phyloP scores from a whole-genome alignment of 2,329 filamentous ascomycete species.

The Aspergillus versicolor region DNA sequence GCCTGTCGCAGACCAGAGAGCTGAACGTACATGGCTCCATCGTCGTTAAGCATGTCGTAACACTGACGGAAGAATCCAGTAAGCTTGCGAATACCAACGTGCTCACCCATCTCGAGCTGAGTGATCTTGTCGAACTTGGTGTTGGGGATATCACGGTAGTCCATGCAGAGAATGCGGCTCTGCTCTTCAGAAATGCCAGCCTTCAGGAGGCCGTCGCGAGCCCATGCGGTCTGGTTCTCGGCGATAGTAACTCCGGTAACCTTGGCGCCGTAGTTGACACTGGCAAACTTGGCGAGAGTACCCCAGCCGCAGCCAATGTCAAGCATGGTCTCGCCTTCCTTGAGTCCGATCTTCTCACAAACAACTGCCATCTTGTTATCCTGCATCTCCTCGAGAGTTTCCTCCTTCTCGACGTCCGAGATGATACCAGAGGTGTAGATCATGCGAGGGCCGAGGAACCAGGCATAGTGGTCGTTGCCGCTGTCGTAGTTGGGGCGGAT shows the following conservation, averaged over 20 bases:
- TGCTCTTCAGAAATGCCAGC: slow-evolving; percentile 81
- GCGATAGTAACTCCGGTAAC: slow-evolving; percentile 91
- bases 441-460: slow-evolving; percentile 98
- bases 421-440: slow-evolving; percentile 97
- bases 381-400: slow-evolving; percentile 90
- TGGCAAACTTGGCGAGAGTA: slow-evolving; percentile 89
- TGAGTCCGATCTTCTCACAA: slow-evolving; percentile 88
- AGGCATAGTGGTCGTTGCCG: slow-evolving; percentile 96
- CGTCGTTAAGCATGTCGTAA: slow-evolving; percentile 92
- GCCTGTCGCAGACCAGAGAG: slow-evolving; percentile 88
- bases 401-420: slow-evolving; percentile 80
- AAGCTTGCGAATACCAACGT: slow-evolving; percentile 93
- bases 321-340: slow-evolving; percentile 78
- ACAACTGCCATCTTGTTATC: slow-evolving; percentile 96
- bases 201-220: slow-evolving; percentile 82
- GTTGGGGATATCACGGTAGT: slow-evolving; percentile 91
- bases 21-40: slow-evolving; percentile 94
- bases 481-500: slow-evolving; percentile 97
- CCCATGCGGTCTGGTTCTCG: slow-evolving; percentile 95
- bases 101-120: slow-evolving; percentile 97
- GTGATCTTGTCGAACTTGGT: slow-evolving; percentile 91
- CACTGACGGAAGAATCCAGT: slow-evolving; percentile 78
- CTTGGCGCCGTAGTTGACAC: slow-evolving; percentile 82
- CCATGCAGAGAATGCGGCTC: slow-evolving; percentile 89
- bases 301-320: slow-evolving; percentile 99